Conservation (phyloP, 441 rosid species). For the Raphanus hybrid region DNA sequence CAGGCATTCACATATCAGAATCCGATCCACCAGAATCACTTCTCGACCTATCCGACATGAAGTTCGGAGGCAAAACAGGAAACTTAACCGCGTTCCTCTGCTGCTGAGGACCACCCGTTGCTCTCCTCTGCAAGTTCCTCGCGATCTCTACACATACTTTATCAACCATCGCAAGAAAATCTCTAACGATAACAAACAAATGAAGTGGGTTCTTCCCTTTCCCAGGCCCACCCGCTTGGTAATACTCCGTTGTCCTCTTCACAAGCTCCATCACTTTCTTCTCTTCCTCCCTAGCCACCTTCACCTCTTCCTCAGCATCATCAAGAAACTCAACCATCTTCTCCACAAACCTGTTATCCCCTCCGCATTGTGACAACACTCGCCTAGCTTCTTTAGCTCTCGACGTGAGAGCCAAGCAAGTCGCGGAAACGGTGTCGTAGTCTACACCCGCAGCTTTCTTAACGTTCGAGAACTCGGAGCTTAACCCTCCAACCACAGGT, state of each 20-base stretch:
- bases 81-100: conserved; percentile 57
- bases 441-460: conserved; percentile 81
- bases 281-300: conserved; percentile 55
- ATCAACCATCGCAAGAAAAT: conserved; percentile 87
- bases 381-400: conserved; percentile 54
- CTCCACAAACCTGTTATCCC: conserved; percentile 50
- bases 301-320: conserved; percentile 66
- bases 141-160: conserved; percentile 72
- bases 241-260: conserved; percentile 74
- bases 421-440: conserved; percentile 54
- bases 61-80: conserved; percentile 67
- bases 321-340: conserved; percentile 70
- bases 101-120: conserved; percentile 39
- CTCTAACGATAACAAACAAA: conserved; percentile 72
- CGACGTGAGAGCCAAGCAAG: conserved; percentile 54
- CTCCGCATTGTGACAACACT: conserved; percentile 44
- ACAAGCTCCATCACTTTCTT: conserved; percentile 66
- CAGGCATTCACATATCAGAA: conserved; percentile 51
- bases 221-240: conserved; percentile 65
- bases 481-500: conserved; percentile 82
- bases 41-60: conserved; percentile 38
- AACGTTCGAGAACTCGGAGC: conserved; percentile 71
- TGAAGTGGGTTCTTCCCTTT: conserved; percentile 63
- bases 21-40: conserved; percentile 60
- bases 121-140: conserved; percentile 63